Conservation (phyloP, 371 early-diverging fungal genomes). For the Fennellomyces sp. region DNA sequence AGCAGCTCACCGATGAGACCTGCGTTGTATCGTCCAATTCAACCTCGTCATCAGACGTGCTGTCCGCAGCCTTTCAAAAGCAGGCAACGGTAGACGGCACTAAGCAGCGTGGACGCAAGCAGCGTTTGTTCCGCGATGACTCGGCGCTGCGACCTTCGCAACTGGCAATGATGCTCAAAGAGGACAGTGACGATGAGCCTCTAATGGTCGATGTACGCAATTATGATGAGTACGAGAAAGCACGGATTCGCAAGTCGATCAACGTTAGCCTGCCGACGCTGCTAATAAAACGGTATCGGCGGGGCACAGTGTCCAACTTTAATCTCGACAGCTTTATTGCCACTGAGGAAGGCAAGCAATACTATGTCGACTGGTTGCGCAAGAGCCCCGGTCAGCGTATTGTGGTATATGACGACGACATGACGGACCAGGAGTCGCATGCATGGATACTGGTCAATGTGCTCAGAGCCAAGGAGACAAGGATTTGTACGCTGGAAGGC, state of each 20-base stretch:
- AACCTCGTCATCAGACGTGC: background rate
- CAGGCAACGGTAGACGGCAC: slow-evolving; percentile 6
- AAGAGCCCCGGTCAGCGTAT: slow-evolving; percentile 12
- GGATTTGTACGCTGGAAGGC: slow-evolving; percentile 5
- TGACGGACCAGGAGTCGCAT: slow-evolving; percentile 42
- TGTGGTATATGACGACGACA: slow-evolving; percentile 59
- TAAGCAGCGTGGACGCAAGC: too few species aligned
- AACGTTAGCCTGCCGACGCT: slow-evolving; percentile 62
- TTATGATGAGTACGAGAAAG: slow-evolving; percentile 33
- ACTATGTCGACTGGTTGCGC: slow-evolving; percentile 26
- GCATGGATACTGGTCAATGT: slow-evolving; percentile 54
- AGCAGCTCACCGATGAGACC: background rate
- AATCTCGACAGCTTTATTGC: slow-evolving; percentile 67
- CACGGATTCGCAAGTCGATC: slow-evolving; percentile 44
- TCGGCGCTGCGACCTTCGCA: background rate
- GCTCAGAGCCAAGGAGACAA: slow-evolving; percentile 19
- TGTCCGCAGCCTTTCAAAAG: slow-evolving; percentile 6
- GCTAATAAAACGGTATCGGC: slow-evolving; percentile 59
- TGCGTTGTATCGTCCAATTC: slow-evolving; percentile 1
- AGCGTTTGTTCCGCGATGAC: background rate
- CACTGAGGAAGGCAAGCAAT: slow-evolving; percentile 55
- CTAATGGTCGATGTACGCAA: slow-evolving; percentile 50
- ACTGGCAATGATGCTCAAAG: background rate
- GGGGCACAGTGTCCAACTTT: slow-evolving; percentile 60
- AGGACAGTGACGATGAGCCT: slow-evolving; percentile 8